phyloP scores from a whole-genome alignment of 2,329 filamentous ascomycete species.

The Neonectria neomacrospora region DNA sequence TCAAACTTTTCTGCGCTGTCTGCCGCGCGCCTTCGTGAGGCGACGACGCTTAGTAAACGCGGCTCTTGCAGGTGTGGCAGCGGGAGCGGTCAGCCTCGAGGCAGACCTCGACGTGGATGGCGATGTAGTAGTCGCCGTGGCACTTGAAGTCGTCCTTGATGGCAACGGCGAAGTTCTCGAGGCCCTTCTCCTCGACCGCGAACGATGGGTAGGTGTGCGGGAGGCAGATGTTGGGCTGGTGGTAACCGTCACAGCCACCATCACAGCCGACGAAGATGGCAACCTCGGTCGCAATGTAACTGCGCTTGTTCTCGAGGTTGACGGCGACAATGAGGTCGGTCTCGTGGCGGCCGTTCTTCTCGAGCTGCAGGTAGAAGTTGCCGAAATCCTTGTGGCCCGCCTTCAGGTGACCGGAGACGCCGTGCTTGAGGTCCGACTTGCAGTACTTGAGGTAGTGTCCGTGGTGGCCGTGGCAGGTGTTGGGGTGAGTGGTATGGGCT shows the following conservation, averaged over 20 bases:
- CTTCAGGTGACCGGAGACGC: constrained; percentile 26
- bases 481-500: constrained; percentile 25
- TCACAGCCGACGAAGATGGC: constrained; percentile 33
- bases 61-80: constrained; percentile 25
- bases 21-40: not conserved
- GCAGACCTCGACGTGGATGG: constrained; percentile 41
- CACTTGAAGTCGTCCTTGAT: constrained; percentile 40
- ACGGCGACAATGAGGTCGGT: constrained; percentile 32
- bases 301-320: constrained; percentile 26
- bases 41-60: constrained; percentile 1
- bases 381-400: constrained; percentile 23
- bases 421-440: constrained; percentile 30
- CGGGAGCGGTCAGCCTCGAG: constrained; percentile 22
- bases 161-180: constrained; percentile 32
- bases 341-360: constrained; percentile 18
- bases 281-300: constrained; percentile 28
- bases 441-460: constrained; percentile 33
- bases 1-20: not conserved
- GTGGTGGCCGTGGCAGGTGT: constrained; percentile 31
- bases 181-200: constrained; percentile 34
- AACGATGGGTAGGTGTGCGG: constrained; percentile 35
- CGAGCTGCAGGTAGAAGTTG: constrained; percentile 32
- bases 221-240: constrained; percentile 37
- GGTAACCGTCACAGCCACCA: constrained; percentile 21
- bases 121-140: constrained; percentile 38